Evolutionary conservation across 78 protist genomes (phyloP).

Genomic region (Dictyostelium purpureum): DNA sequence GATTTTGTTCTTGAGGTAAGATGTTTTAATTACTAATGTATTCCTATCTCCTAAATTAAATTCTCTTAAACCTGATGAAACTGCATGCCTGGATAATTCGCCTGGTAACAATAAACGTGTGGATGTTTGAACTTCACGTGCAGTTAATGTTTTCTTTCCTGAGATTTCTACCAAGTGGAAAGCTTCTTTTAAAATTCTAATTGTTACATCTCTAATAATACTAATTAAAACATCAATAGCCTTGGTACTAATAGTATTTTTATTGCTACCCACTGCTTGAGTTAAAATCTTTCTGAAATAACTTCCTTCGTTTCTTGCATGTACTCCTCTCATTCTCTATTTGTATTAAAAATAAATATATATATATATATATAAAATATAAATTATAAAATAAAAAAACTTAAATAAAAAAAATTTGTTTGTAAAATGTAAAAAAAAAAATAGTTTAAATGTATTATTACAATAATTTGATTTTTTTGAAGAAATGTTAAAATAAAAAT

Average conservation of each 20-base stretch:
- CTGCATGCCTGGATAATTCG: conserved; percentile 10
- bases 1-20: not conserved
- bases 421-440: no score
- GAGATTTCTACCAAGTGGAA: not conserved
- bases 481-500: no score
- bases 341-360: no score
- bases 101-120: not conserved
- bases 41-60: no score
- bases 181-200: not conserved
- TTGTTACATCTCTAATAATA: not conserved
- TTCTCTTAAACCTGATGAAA: not conserved
- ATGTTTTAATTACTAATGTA: not conserved
- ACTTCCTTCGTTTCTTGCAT: not conserved
- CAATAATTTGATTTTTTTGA: no score
- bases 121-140: not conserved
- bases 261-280: not conserved
- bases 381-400: no score
- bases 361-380: no score
- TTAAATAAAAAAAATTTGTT: no score
- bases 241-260: not conserved
- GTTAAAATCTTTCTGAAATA: not conserved
- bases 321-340: not conserved
- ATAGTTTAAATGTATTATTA: no score
- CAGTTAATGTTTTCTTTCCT: not conserved
- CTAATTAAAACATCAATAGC: not conserved